Evolutionary conservation across 2,329 filamentous ascomycete species (phyloP), one percentile per base, ranked within the genome.

Genomic region (Phyllosticta paracitricarpa): DNA sequence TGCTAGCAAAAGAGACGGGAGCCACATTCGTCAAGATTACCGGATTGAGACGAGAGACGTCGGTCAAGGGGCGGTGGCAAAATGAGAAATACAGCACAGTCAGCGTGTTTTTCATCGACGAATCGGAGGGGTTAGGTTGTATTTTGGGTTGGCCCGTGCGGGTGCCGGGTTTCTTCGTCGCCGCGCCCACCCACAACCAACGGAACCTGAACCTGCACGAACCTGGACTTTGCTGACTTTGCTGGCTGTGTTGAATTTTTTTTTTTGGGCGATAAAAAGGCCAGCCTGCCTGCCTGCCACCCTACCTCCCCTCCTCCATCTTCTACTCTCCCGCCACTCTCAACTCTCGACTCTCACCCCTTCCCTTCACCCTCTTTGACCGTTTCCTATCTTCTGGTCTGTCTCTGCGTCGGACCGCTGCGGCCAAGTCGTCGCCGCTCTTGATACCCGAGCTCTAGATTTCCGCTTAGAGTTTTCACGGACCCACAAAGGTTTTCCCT

Each of bases 401-500:
- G 14, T 54, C 19, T 22, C 59, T 57, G 59, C 59, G 55, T 51
- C 26, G 51, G 59, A 61, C 59, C 53, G 51, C 54, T 19, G 59
- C 35, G 58, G 54, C 59, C 55, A 55, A 54, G 59, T 57, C 59
- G 59, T 57, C 59, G 59, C 59, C 59, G 56, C 59, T 61, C 40
- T 48, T 26, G 59, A 62, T 62, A 62, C 57, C 57, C 61, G 61
- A 51, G 51, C 56, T 40, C 53, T 53, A 56, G 28, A 62, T 53
- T 56, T 62, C 57, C 57, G 54, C 56, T 54, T 57, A 57, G 56
- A 57, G n/a, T 62, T 62, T 59, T 59, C 40, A 57, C 60, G 54
- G 56, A 56, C 60, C 60, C 52, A 62, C 60, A 56, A 48, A 56
- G 48, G 54, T 54, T 54, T 59, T 59, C 53, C 55, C 56, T 52